Conservation (phyloP, 78 protist genomes). For the Paratrimastix pyriformis region DNA sequence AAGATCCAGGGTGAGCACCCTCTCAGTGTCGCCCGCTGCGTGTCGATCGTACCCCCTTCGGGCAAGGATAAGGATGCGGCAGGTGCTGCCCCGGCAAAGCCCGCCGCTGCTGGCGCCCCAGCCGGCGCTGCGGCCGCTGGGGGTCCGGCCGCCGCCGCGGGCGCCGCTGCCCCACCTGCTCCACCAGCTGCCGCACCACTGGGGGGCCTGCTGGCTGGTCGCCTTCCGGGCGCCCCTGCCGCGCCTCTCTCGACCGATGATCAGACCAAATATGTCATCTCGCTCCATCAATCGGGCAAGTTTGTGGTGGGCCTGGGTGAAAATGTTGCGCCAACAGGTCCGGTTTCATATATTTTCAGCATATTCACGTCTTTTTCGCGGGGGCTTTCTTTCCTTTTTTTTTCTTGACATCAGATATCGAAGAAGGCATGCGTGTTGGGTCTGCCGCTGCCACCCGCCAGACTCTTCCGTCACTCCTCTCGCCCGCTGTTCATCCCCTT, state of each 20-base stretch:
- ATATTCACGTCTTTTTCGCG: too few species aligned
- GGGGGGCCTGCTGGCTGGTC: too few species aligned
- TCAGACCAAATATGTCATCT: conserved; percentile 85
- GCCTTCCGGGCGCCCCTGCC: background rate
- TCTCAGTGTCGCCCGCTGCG: conserved; percentile 94
- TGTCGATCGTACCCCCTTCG: conserved; percentile 72
- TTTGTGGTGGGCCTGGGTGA: conserved; percentile 98
- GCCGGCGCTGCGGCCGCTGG: background rate
- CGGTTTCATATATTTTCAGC: too few species aligned
- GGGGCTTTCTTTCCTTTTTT: too few species aligned
- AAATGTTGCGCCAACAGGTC: conserved; percentile 84
- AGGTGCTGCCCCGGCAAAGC: background rate
- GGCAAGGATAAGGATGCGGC: conserved; percentile 23
- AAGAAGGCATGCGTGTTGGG: conserved; percentile 99
- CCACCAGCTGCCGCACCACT: too few species aligned
- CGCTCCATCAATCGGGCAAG: conserved; percentile 88
- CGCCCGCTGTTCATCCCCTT: too few species aligned
- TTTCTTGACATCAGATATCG: too few species aligned
- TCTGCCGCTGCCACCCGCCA: conserved; percentile 21
- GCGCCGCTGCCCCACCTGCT: background rate
- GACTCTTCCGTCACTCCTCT: too few species aligned
- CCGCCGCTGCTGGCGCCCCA: background rate
- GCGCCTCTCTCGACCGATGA: conserved; percentile 27
- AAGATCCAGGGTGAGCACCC: conserved; percentile 81
- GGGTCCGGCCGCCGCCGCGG: background rate